Conservation (phyloP, 176 grass and related monocot species). For the Musa itinerans region DNA sequence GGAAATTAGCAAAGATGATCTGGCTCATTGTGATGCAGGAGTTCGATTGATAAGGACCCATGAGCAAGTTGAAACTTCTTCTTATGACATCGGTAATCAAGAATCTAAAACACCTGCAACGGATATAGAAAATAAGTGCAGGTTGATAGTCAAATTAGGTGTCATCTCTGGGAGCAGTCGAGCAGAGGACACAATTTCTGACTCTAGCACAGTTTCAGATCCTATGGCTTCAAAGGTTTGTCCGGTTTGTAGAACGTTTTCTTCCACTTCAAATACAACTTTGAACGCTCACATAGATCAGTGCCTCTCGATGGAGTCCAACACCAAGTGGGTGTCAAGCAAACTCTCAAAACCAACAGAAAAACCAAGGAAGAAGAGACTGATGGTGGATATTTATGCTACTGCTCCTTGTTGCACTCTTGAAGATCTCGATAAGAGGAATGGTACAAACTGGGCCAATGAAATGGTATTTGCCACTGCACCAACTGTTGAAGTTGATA, state of each 20-base stretch:
- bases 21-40: neutral
- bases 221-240: constrained; percentile 26
- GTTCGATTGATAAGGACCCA: neutral
- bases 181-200: constrained; percentile 8
- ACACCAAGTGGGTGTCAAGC: neutral
- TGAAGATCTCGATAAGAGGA: constrained; percentile 27
- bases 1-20: neutral
- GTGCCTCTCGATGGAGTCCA: constrained; percentile 13
- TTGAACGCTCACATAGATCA: constrained; percentile 27
- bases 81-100: no score
- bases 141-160: constrained; percentile 9
- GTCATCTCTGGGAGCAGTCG: neutral
- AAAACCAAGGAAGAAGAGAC: constrained; percentile 28
- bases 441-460: constrained; percentile 26
- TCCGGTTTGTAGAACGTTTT: constrained; percentile 26
- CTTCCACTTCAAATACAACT: constrained; percentile 24
- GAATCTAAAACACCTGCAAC: neutral
- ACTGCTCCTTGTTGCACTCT: constrained; percentile 19
- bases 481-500: neutral
- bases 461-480: neutral
- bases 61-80: neutral
- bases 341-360: constrained; percentile 10
- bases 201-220: constrained; percentile 9
- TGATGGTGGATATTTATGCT: constrained; percentile 22
- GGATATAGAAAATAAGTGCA: constrained; percentile 15